These are phyloP conservation scores for Stagonosporopsis vannaccii DNA, from an alignment of 2,329 filamentous ascomycete species.

Conservation along the genomic window DNA sequence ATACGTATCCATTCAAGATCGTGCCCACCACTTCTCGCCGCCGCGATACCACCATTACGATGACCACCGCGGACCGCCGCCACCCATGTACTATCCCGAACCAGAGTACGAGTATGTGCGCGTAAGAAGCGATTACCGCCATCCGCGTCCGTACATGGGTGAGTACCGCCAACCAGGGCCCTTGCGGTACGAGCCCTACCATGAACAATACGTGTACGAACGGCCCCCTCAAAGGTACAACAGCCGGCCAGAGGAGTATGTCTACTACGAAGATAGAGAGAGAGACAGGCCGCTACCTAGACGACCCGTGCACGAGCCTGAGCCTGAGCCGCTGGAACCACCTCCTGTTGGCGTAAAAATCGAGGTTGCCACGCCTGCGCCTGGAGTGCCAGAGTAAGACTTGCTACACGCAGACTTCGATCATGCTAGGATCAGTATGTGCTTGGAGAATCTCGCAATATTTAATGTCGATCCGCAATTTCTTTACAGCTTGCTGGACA, in stretches of 20 bases:
- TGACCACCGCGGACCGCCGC: conserved; percentile 33
- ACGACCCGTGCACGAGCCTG: conserved; percentile 6
- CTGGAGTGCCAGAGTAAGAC: conserved; percentile 3
- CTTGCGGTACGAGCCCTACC: conserved; percentile 38
- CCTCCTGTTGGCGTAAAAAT: conserved; percentile 14
- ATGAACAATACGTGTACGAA: conserved; percentile 43
- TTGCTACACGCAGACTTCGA: neutral
- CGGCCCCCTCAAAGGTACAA: conserved; percentile 36
- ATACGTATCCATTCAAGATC: conserved; percentile 46
- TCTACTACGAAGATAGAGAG: conserved; percentile 45
- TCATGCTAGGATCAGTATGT: neutral
- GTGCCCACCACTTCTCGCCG: conserved; percentile 38
- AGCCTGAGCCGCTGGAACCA: conserved; percentile 9
- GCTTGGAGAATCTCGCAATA: neutral
- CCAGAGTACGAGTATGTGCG: conserved; percentile 45
- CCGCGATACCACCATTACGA: conserved; percentile 41
- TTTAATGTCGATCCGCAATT: neutral
- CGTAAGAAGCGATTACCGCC: conserved; percentile 37
- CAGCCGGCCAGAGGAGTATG: conserved; percentile 34
- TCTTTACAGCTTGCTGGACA: neutral
- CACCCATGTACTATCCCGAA: conserved; percentile 43
- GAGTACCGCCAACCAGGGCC: conserved; percentile 27
- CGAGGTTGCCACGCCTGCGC: conserved; percentile 15
- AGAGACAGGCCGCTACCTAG: conserved; percentile 27
- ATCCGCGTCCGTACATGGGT: conserved; percentile 26